These are phyloP conservation scores for Persicaria tinctoria DNA, from an alignment of 148 eudicot genomes.

Conservation along the genomic window DNA sequence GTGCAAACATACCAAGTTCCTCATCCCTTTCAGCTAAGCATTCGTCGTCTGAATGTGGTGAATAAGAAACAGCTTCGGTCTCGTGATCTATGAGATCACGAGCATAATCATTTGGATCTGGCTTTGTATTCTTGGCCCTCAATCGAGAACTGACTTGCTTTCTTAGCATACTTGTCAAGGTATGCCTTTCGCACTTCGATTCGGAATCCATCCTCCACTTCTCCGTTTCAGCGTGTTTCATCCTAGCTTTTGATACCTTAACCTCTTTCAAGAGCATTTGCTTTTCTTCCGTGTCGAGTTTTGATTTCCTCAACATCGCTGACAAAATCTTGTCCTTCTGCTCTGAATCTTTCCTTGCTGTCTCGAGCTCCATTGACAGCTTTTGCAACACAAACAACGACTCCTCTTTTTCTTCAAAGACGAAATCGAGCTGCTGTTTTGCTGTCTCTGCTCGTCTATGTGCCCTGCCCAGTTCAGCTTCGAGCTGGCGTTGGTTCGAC, in stretches of 20 bases:
- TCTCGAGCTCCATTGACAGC: constrained; percentile 60
- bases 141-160: constrained; percentile 40
- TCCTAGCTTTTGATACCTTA: constrained; percentile 50
- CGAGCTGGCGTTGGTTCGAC: constrained; percentile 76
- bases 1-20: constrained; percentile 38
- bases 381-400: constrained; percentile 52
- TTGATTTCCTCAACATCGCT: constrained; percentile 70
- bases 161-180: constrained; percentile 55
- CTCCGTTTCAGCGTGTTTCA: constrained; percentile 47
- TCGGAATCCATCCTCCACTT: constrained; percentile 42
- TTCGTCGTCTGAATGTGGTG: constrained; percentile 26
- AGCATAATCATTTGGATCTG: constrained; percentile 19
- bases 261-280: constrained; percentile 59
- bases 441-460: constrained; percentile 62
- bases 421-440: constrained; percentile 51
- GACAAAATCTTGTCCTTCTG: constrained; percentile 77
- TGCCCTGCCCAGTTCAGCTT: constrained; percentile 82
- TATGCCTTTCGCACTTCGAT: constrained; percentile 42
- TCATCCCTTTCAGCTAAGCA: constrained; percentile 25
- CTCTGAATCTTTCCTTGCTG: constrained; percentile 49
- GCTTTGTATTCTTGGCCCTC: constrained; percentile 22
- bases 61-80: constrained; percentile 23
- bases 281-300: constrained; percentile 50
- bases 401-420: constrained; percentile 70
- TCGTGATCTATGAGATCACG: constrained; percentile 34